A percentile compares a stretch with the other conserved stretches of the same genome.
Evolutionary conservation across 768 basidiomycete species (phyloP).

Genomic region (Grammothele lineata): DNA sequence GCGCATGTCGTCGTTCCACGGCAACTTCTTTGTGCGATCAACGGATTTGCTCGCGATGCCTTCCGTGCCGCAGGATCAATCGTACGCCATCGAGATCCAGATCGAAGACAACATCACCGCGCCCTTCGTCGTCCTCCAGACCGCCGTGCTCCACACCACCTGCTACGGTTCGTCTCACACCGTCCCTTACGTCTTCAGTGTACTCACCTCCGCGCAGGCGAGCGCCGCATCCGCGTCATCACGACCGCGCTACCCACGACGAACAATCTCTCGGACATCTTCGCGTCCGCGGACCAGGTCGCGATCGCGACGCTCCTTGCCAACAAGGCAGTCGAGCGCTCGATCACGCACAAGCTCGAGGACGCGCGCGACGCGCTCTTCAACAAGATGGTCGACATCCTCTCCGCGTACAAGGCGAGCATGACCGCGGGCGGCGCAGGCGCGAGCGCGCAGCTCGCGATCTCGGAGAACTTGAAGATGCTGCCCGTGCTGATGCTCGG

Average conservation of each 20-base stretch:
- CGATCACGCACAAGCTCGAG: constrained; percentile 49
- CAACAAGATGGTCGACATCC: constrained; percentile 51
- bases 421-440: constrained; percentile 94
- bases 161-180: constrained; percentile 62
- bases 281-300: constrained; percentile 52
- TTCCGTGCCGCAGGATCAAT: constrained; percentile 93
- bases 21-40: constrained; percentile 97
- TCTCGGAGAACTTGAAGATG: constrained; percentile 93
- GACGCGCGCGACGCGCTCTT: constrained; percentile 53
- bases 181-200: not conserved
- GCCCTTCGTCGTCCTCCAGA: constrained; percentile 92
- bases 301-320: constrained; percentile 51
- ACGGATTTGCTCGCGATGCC: constrained; percentile 96
- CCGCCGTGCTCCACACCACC: constrained; percentile 91
- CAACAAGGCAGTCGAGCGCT: constrained; percentile 58
- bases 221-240: constrained; percentile 57
- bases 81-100: constrained; percentile 92
- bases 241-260: constrained; percentile 60
- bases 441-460: constrained; percentile 89
- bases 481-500: constrained; percentile 88
- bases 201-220: constrained; percentile 28
- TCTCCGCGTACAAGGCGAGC: constrained; percentile 73
- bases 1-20: constrained; percentile 96
- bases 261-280: constrained; percentile 49
- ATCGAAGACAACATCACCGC: constrained; percentile 91